phyloP scores from a whole-genome alignment of 169 alveolate species.

The Theileria annulata region DNA sequence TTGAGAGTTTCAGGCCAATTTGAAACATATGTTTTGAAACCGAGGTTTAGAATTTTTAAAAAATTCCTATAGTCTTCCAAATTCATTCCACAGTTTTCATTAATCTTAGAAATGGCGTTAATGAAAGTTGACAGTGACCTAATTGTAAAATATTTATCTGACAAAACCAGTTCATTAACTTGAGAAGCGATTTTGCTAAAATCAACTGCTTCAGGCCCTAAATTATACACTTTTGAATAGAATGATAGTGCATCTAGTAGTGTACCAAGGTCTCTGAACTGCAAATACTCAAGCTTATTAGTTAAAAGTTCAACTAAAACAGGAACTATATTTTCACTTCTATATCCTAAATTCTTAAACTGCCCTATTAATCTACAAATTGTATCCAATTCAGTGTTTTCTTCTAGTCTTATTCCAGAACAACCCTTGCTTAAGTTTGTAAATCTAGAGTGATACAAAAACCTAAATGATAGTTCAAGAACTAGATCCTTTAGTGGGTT shows the following conservation, averaged over 20 bases:
- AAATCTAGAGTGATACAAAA: background rate
- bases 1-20: background rate
- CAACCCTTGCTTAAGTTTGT: background rate
- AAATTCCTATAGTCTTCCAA: background rate
- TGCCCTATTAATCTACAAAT: constrained; percentile 7
- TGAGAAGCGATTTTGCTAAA: background rate
- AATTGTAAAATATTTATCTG: background rate
- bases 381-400: constrained; percentile 7
- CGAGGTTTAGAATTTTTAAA: background rate
- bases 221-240: background rate
- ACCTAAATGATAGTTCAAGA: background rate
- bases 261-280: constrained; percentile 8
- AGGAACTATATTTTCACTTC: background rate
- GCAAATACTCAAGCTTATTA: background rate
- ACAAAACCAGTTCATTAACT: background rate
- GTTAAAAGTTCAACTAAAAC: background rate
- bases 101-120: background rate
- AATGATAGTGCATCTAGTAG: constrained; percentile 1
- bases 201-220: background rate
- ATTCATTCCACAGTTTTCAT: background rate
- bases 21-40: background rate
- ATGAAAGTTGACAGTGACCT: constrained; percentile 1
- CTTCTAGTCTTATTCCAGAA: background rate
- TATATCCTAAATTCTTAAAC: background rate
- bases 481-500: background rate